Evolutionary conservation across 345 rosid genomes (phyloP), one percentile per base, ranked within the genome.

Genomic region (Camelina sativa): DNA sequence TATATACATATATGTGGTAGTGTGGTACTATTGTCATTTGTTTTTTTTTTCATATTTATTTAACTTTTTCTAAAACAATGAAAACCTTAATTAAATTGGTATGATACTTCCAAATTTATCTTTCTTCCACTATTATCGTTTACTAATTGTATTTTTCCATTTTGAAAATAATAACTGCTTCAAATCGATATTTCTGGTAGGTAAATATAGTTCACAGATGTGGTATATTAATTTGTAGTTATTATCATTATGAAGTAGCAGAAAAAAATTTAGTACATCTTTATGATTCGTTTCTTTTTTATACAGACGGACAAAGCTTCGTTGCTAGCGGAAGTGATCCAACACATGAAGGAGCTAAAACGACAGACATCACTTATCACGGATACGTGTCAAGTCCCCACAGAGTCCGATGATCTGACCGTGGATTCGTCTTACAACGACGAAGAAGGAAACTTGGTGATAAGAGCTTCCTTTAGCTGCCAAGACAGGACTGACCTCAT

Each of bases 401-500:
- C 97, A 5, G 99, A 95, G 79, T 73, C 75, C 5, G 96, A 95
- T 50, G 98, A 95, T 81, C 84, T 95, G 75, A 86, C 89, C 0
- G 92, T 95, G n/a, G 97, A 92, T 73, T 74, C 96, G 3, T 77
- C 90, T 3, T 73, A 74, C 82, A 73, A 62, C 67, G 97, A 90
- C 23, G 96, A 89, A 65, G 92, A 90, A 40, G 98, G 97, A 23
- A 86, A 84, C 85, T 87, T 95, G 34, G 87, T 95, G 65, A 86
- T 95, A 70, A 90, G 84, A 83, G 97, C 97, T 15, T 85, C 99
- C 17, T 81, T 95, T 80, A 90, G 97, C 79, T 95, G 98, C 52
- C 91, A 92, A 66, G 99, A 95, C 74, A 82, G 99, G 80, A 82
- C 88, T 15, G 97, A 92, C 63, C 96, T 95, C 77, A 79, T 95